Evolutionary conservation across 2,329 filamentous ascomycete genomes (phyloP).

Genomic region (Stemphylium vesicarium): DNA sequence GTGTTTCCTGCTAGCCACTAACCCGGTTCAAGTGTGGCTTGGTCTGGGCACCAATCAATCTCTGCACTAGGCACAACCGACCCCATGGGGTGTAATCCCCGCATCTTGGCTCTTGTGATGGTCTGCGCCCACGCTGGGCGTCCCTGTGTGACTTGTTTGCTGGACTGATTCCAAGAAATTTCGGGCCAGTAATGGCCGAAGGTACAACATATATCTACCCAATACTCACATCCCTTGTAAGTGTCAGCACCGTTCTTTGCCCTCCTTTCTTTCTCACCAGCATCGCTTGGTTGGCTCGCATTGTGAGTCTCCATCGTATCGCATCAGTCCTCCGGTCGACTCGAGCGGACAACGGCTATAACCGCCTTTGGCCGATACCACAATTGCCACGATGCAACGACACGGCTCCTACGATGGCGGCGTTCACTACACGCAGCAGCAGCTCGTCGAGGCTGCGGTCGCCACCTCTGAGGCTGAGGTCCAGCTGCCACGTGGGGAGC

Average conservation of each 20-base stretch:
- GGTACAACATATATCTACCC: slow-evolving; percentile 12
- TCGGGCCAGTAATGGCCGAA: slow-evolving; percentile 16
- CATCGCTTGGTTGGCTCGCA: background rate
- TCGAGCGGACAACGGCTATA: too few relatives aligned
- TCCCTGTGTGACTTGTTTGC: slow-evolving; percentile 5
- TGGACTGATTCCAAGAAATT: slow-evolving; percentile 10
- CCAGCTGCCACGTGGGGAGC: slow-evolving; percentile 18
- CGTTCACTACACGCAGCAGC: slow-evolving; percentile 19
- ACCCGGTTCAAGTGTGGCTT: background rate
- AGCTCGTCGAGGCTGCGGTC: slow-evolving; percentile 20
- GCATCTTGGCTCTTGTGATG: slow-evolving; percentile 21
- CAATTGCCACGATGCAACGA: slow-evolving; percentile 19
- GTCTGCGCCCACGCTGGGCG: slow-evolving; percentile 10
- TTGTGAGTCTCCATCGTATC: too few relatives aligned
- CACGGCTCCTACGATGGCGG: slow-evolving; percentile 7
- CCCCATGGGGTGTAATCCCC: slow-evolving; percentile 22
- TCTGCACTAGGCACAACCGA: background rate
- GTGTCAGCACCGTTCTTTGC: background rate
- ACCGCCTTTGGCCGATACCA: slow-evolving; percentile 1
- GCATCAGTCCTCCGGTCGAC: too few relatives aligned
- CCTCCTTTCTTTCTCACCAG: slow-evolving; percentile 3
- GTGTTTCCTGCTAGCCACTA: background rate
- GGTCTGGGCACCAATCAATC: background rate
- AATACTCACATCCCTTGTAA: slow-evolving; percentile 6
- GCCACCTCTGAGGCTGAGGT: slow-evolving; percentile 17